These are phyloP conservation scores for Paramecium tetraurelia DNA, from an alignment of 73 alveolate species.

Conservation along the genomic window DNA sequence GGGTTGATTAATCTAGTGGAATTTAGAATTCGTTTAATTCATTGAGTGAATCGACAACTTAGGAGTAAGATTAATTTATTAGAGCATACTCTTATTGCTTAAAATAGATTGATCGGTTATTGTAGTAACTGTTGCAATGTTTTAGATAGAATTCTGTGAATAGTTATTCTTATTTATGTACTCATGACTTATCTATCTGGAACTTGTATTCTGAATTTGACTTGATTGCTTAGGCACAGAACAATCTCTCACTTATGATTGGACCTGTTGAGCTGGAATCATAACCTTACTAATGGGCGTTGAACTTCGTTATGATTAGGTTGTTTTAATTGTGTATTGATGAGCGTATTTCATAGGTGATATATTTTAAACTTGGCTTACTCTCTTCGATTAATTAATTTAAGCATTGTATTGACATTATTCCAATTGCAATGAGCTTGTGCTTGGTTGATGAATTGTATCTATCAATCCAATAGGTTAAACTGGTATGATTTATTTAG, in stretches of 20 bases:
- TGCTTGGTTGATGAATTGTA: not conserved
- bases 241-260: not conserved
- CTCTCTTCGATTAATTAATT: not conserved
- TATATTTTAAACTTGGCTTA: not conserved
- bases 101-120: not conserved
- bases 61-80: not conserved
- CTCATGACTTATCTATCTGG: not conserved
- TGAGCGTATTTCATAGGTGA: not conserved
- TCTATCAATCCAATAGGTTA: not conserved
- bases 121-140: not conserved
- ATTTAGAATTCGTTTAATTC: not conserved
- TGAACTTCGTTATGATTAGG: not conserved
- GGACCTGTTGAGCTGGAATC: not conserved
- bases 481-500: not conserved
- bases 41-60: not conserved
- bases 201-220: not conserved
- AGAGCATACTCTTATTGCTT: not conserved
- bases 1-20: not conserved
- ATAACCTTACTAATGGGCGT: not conserved
- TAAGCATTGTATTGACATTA: not conserved
- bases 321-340: conserved; percentile 25
- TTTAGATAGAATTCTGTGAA: not conserved
- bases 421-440: not conserved
- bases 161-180: not conserved
- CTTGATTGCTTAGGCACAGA: not conserved